Base-by-base conservation (phyloP, 306 rosid genomes). In the Acmispon strigosus region DNA sequence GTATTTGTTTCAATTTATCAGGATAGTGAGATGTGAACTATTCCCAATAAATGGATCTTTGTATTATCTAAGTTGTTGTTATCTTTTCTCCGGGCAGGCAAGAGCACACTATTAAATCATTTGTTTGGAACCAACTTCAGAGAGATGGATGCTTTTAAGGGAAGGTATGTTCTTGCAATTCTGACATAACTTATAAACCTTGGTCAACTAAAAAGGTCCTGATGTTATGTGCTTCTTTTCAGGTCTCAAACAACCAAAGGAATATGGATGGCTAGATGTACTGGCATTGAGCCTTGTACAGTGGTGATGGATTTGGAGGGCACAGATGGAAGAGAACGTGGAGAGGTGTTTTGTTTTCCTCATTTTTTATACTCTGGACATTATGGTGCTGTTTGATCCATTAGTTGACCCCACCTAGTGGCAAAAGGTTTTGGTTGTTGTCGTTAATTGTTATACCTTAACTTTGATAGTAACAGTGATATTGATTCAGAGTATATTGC, bases 241-340 rank as follows among this genome's bases (percentile, higher is more conserved):
- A 95, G 99, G 90, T 87, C 97, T 77, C 99, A 95, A 85, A 95
- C 99, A 59, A 95, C 99, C 20, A 95, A 95, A 82, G 99, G 99
- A 81, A 91, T 95, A 62, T 95, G 99, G 99, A 80, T 89, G 80
- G 99, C 99, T 65, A 86, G 60, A 70, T 91, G 99, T 74, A 78
- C 78, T 11, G 99, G 96, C 74, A 91, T 95, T 42, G 97, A 91
- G 75, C 99, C 99, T 62, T 89, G 88, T 72, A 95, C 99, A 11
- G 76, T 95, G 78, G 99, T 89, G 57, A 91, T 95, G 99, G 99
- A 95, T 84, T 85, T 95, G 82, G 99, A 91, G 87, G 99, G 99
- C 68, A 91, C 99, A 16, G 99, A 95, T 84, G 99, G 99, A 80
- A 86, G 99, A 81, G 99, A 95, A 80, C 91, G 99, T n/a, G 99